Evolutionary conservation across 768 basidiomycete species (phyloP).

Genomic region (Astraeus odoratus): DNA sequence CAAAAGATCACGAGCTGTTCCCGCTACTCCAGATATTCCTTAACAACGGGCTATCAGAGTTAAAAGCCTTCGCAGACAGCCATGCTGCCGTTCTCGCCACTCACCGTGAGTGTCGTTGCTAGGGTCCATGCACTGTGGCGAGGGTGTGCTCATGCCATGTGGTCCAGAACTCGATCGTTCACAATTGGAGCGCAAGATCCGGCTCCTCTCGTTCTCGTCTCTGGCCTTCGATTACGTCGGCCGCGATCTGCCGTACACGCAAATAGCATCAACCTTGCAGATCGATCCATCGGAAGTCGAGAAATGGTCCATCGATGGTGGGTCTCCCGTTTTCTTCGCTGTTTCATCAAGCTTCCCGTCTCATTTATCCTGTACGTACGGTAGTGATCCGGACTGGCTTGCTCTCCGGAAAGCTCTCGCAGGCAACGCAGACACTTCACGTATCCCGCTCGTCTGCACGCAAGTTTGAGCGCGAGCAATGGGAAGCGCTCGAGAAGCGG

Average conservation of each 20-base stretch:
- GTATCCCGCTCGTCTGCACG: conserved; percentile 70
- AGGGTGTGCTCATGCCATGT: neutral
- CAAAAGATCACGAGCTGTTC: conserved; percentile 66
- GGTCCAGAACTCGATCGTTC: conserved; percentile 45
- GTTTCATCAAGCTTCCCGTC: neutral
- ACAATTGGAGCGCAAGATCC: conserved; percentile 72
- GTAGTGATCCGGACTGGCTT: conserved; percentile 77
- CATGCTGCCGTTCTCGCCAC: conserved; percentile 46
- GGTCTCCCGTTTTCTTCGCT: conserved; percentile 9
- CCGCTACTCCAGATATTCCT: conserved; percentile 72
- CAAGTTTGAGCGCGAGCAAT: conserved; percentile 71
- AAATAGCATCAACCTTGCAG: conserved; percentile 60
- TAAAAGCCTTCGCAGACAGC: conserved; percentile 49
- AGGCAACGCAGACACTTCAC: conserved; percentile 65
- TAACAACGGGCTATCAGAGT: conserved; percentile 54
- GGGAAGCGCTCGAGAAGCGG: conserved; percentile 71
- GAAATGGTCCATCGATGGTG: conserved; percentile 84
- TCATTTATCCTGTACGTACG: neutral
- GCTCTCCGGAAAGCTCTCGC: conserved; percentile 77
- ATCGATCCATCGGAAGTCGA: conserved; percentile 65
- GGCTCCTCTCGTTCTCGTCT: conserved; percentile 67
- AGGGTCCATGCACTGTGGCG: neutral
- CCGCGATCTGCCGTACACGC: conserved; percentile 62
- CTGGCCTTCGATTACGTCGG: conserved; percentile 75
- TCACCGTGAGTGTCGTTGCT: conserved; percentile 40